A percentile compares a stretch with the other conserved stretches of the same genome.
phyloP scores from a whole-genome alignment of 2,329 filamentous ascomycete species.

The Fusarium sp. region DNA sequence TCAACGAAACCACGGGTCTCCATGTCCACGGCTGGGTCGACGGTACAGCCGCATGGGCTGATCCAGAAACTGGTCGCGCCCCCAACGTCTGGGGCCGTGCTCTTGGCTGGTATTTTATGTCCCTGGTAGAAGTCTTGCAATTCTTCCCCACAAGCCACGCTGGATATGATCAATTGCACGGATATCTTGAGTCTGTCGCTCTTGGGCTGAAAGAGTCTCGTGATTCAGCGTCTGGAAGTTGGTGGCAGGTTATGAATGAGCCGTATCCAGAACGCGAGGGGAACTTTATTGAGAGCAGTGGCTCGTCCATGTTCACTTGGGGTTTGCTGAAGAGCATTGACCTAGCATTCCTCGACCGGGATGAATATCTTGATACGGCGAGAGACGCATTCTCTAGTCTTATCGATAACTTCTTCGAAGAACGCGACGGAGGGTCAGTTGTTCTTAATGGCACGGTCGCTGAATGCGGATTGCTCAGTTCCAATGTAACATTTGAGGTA shows the following conservation, averaged over 20 bases:
- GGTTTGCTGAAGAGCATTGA: conserved; percentile 56
- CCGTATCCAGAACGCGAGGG: conserved; percentile 57
- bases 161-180: conserved; percentile 48
- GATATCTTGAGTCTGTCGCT: conserved; percentile 54
- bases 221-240: conserved; percentile 58
- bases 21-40: conserved; percentile 65
- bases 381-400: conserved; percentile 45
- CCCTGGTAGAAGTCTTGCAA: conserved; percentile 60
- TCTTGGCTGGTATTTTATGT: conserved; percentile 63
- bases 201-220: conserved; percentile 54
- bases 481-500: conserved; percentile 60
- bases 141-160: conserved; percentile 51
- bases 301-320: conserved; percentile 66
- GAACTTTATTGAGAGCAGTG: conserved; percentile 69
- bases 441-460: conserved; percentile 61
- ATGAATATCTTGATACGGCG: conserved; percentile 18
- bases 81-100: conserved; percentile 63
- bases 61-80: conserved; percentile 58
- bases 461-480: conserved; percentile 59
- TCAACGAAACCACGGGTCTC: conserved; percentile 53
- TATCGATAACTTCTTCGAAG: conserved; percentile 56
- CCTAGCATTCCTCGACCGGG: conserved; percentile 29
- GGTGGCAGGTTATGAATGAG: conserved; percentile 67
- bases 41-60: conserved; percentile 60
- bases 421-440: conserved; percentile 56